Percentiles rank a stretch among this genome's conserved stretches.
Evolutionary conservation across 2,329 filamentous ascomycete species (phyloP).

Genomic region (Pezicula carpinea): DNA sequence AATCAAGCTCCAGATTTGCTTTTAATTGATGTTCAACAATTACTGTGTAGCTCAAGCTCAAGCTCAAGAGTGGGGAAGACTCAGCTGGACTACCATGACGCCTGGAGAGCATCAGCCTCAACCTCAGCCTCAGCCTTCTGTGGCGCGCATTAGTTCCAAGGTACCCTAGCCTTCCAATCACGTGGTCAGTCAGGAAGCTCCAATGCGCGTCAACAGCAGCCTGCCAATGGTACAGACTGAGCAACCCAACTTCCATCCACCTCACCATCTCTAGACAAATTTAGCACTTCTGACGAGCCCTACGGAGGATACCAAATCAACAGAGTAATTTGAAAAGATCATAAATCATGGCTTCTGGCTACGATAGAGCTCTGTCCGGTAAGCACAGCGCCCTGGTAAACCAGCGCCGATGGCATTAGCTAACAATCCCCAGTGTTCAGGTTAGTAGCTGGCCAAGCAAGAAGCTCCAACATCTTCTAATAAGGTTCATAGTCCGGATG

Average conservation of each 20-base stretch:
- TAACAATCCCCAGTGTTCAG: constrained; percentile 67
- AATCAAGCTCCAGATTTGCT: too few species aligned
- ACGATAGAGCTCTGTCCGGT: constrained; percentile 99
- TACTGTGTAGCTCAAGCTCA: too few species aligned
- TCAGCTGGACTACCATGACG: too few species aligned
- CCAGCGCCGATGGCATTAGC: constrained; percentile 39
- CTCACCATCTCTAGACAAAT: too few species aligned
- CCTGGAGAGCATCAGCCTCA: background rate
- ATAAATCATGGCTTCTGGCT: constrained; percentile 79
- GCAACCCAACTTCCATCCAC: too few species aligned
- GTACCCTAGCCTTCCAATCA: constrained; percentile 14
- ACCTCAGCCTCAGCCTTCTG: constrained; percentile 8
- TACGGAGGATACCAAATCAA: too few species aligned
- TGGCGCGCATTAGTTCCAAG: constrained; percentile 5
- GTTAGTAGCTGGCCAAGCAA: constrained; percentile 39
- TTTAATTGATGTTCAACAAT: too few species aligned
- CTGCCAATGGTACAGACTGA: too few species aligned
- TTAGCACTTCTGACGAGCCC: too few species aligned
- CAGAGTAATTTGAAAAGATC: constrained; percentile 4
- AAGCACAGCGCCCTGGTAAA: constrained; percentile 36
- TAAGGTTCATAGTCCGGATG: constrained; percentile 72
- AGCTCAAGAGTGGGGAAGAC: too few species aligned
- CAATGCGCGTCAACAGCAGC: constrained; percentile 8
- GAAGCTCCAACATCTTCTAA: constrained; percentile 36
- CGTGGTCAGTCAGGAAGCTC: constrained; percentile 7